These are phyloP conservation scores for Trichosporon coremiiforme DNA, from an alignment of 1,284 basidiomycete genomes.

Conservation along the genomic window DNA sequence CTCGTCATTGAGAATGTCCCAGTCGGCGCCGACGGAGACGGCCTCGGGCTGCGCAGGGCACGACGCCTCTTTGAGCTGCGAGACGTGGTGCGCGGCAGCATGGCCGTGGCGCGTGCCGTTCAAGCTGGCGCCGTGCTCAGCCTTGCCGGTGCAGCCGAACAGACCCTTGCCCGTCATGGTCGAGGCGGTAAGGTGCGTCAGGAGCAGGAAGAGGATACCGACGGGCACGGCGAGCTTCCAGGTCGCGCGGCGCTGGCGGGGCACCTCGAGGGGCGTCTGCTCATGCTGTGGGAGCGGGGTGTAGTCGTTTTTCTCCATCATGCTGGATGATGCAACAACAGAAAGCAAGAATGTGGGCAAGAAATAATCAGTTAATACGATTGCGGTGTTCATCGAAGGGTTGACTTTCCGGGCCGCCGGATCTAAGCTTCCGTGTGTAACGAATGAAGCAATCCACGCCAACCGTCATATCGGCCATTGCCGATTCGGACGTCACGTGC, in stretches of 20 bases:
- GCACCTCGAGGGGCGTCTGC: not conserved
- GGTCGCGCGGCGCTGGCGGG: not conserved
- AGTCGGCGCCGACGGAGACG: constrained; percentile 43
- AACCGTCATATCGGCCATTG: not conserved
- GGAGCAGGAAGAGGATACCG: constrained; percentile 4
- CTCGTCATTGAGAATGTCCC: constrained; percentile 44
- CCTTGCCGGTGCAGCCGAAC: not conserved
- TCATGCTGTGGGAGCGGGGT: constrained; percentile 11
- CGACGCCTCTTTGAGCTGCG: constrained; percentile 8
- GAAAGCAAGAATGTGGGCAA: constrained; percentile 3
- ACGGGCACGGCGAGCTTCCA: constrained; percentile 5
- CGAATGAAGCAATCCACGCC: not conserved
- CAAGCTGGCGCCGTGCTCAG: not conserved
- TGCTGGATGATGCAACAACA: not conserved
- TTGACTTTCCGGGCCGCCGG: constrained; percentile 2
- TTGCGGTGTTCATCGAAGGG: not conserved
- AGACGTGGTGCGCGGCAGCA: constrained; percentile 2
- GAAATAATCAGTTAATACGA: not conserved
- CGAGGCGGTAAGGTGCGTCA: not conserved
- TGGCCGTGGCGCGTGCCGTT: not conserved
- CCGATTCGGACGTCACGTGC: not conserved
- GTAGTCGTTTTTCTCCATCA: constrained; percentile 6
- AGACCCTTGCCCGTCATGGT: constrained; percentile 2
- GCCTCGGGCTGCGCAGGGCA: constrained; percentile 48
- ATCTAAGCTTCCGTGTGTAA: not conserved